These are phyloP conservation scores for Castanea mollissima DNA, from an alignment of 306 rosid genomes.

Conservation along the genomic window DNA sequence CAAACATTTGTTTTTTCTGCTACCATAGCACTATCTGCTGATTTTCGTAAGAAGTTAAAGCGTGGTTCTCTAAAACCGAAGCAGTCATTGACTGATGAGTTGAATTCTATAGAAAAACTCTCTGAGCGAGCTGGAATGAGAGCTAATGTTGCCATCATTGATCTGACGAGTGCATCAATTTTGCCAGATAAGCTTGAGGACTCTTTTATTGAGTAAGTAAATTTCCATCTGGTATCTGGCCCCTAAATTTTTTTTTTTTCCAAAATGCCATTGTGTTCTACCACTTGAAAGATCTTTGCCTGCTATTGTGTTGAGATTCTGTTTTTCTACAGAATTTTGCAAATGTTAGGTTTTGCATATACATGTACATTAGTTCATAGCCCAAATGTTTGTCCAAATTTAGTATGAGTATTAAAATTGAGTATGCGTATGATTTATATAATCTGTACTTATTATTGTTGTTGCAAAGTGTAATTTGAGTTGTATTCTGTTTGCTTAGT, in stretches of 20 bases:
- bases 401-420: background rate
- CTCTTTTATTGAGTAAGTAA: constrained; percentile 85
- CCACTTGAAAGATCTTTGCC: constrained; percentile 1
- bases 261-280: constrained; percentile 1
- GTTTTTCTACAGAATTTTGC: background rate
- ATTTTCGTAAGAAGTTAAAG: constrained; percentile 91
- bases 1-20: constrained; percentile 98
- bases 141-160: constrained; percentile 82
- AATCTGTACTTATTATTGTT: background rate
- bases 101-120: constrained; percentile 82
- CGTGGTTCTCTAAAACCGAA: constrained; percentile 57
- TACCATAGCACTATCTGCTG: constrained; percentile 81
- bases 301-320: background rate
- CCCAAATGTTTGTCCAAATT: background rate
- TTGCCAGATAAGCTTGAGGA: constrained; percentile 83
- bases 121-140: constrained; percentile 92
- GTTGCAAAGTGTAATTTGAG: background rate
- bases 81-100: constrained; percentile 52
- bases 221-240: constrained; percentile 19
- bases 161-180: constrained; percentile 73
- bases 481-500: background rate
- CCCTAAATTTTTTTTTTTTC: constrained; percentile 12
- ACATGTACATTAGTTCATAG: background rate
- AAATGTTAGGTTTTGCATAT: background rate
- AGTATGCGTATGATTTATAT: background rate